Percentiles rank a stretch among this genome's conserved stretches.
Conservation (phyloP, 345 rosid species). For the Odontarrhena argentea region DNA sequence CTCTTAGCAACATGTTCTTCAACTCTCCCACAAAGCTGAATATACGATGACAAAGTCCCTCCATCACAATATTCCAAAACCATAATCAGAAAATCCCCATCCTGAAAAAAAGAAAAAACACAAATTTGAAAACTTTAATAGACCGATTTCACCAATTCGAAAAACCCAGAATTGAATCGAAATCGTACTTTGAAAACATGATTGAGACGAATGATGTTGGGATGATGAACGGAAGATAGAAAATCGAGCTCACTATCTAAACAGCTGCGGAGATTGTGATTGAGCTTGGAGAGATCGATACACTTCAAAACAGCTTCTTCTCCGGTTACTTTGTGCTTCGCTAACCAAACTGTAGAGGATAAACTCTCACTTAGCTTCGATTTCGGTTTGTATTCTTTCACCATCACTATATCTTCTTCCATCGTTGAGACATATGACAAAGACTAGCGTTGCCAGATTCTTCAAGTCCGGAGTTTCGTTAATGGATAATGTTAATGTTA, state of each 20-base stretch:
- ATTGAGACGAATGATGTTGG: constrained; percentile 63
- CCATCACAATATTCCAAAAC: constrained; percentile 65
- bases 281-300: constrained; percentile 56
- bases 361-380: constrained; percentile 59
- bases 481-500: constrained; percentile 26
- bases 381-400: constrained; percentile 45
- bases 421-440: background rate
- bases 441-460: constrained; percentile 6
- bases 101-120: constrained; percentile 37
- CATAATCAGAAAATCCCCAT: constrained; percentile 45
- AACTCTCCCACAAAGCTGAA: constrained; percentile 53
- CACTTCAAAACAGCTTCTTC: constrained; percentile 64
- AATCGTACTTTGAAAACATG: constrained; percentile 47
- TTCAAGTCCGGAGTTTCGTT: background rate
- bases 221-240: constrained; percentile 61
- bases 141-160: background rate
- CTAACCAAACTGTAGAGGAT: constrained; percentile 56
- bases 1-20: constrained; percentile 51
- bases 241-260: constrained; percentile 58
- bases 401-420: constrained; percentile 12
- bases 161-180: background rate
- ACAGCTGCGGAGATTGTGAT: constrained; percentile 47
- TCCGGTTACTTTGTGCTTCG: constrained; percentile 47
- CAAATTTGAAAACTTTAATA: background rate
- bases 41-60: constrained; percentile 60